Evolutionary conservation across 1,284 basidiomycete species (phyloP).

Genomic region (Pseudozyma sp.): DNA sequence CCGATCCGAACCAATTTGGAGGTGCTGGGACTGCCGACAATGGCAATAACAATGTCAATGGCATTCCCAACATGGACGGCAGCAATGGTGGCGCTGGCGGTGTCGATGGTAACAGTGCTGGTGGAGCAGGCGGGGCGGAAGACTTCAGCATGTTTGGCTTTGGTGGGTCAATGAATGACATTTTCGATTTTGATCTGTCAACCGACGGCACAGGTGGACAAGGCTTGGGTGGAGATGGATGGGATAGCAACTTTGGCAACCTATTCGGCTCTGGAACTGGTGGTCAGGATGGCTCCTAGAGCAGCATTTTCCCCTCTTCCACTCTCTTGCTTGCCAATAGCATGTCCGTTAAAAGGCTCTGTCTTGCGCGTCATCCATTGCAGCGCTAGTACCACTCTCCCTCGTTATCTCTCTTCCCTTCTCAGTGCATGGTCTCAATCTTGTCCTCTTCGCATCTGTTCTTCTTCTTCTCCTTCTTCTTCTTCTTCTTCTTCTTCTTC

Average conservation of each 20-base stretch:
- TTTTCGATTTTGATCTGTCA: slow-evolving; percentile 64
- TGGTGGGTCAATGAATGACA: slow-evolving; percentile 60
- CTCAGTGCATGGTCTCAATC: slow-evolving; percentile 1
- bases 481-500: slow-evolving; percentile 5
- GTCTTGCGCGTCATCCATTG: too few relatives aligned
- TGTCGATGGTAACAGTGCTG: slow-evolving; percentile 4
- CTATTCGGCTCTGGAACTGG: slow-evolving; percentile 42
- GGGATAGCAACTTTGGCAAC: slow-evolving; percentile 56
- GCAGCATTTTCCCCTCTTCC: not conserved
- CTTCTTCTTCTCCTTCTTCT: slow-evolving; percentile 4
- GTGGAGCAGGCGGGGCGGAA: slow-evolving; percentile 35
- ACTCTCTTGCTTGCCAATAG: not conserved
- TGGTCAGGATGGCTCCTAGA: slow-evolving; percentile 42
- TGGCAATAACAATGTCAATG: slow-evolving; percentile 23
- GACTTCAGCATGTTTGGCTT: slow-evolving; percentile 65
- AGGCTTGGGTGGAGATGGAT: slow-evolving; percentile 41
- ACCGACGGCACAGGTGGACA: slow-evolving; percentile 38
- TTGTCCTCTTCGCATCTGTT: slow-evolving; percentile 19
- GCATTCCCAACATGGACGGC: slow-evolving; percentile 12
- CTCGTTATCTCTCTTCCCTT: slow-evolving; percentile 1
- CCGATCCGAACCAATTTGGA: slow-evolving; percentile 17
- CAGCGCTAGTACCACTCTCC: not conserved
- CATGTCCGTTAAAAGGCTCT: too few relatives aligned
- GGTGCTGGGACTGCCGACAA: slow-evolving; percentile 10
- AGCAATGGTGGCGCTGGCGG: slow-evolving; percentile 14